A percentile compares a stretch with the other conserved stretches of the same genome.
phyloP scores from a whole-genome alignment of 2,329 filamentous ascomycete genomes.

The Cadophora gregata region DNA sequence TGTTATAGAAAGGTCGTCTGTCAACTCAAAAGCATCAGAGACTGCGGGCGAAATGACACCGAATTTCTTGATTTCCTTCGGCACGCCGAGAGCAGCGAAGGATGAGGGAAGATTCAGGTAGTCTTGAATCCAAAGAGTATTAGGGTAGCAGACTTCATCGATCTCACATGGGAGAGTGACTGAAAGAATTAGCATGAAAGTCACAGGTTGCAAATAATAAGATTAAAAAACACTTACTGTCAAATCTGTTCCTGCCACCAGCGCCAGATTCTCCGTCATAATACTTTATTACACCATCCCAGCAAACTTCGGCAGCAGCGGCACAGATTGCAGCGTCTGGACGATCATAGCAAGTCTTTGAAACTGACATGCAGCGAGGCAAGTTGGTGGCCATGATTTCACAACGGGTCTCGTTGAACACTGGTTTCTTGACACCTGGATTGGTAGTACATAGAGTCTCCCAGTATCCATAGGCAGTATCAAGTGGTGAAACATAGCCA shows the following conservation, averaged over 20 bases:
- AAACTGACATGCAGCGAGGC: slow-evolving; percentile 52
- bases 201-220: not conserved
- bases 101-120: slow-evolving; percentile 34
- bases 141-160: slow-evolving; percentile 48
- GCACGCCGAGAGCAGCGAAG: slow-evolving; percentile 63
- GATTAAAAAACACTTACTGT: slow-evolving; percentile 41
- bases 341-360: slow-evolving; percentile 48
- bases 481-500: slow-evolving; percentile 50
- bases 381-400: slow-evolving; percentile 53
- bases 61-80: slow-evolving; percentile 55
- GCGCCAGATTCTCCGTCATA: slow-evolving; percentile 50
- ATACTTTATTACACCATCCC: slow-evolving; percentile 46
- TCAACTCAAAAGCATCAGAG: slow-evolving; percentile 50
- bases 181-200: slow-evolving; percentile 12
- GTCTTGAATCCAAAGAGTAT: slow-evolving; percentile 28
- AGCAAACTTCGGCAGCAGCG: slow-evolving; percentile 47
- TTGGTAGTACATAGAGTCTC: slow-evolving; percentile 55
- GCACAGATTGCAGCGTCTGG: slow-evolving; percentile 51
- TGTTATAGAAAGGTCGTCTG: slow-evolving; percentile 65
- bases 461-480: slow-evolving; percentile 52
- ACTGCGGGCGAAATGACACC: slow-evolving; percentile 54
- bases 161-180: slow-evolving; percentile 48
- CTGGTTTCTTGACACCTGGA: slow-evolving; percentile 48
- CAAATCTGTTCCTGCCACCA: slow-evolving; percentile 51
- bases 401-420: slow-evolving; percentile 54